A percentile compares a stretch with the other conserved stretches of the same genome.
Evolutionary conservation across 345 rosid species (phyloP).

Genomic region (Psidium guajava): DNA sequence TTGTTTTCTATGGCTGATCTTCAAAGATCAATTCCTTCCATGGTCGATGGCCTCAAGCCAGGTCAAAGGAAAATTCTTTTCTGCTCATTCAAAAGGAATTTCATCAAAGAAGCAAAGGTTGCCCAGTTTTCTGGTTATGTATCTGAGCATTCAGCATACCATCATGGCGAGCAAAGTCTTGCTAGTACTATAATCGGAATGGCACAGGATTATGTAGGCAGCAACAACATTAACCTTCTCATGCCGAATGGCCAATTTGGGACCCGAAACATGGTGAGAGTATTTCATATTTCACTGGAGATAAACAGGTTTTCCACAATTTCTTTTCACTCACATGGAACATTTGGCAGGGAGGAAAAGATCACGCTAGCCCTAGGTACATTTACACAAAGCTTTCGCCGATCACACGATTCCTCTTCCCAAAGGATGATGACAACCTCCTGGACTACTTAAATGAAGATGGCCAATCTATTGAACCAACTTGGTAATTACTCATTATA

Average conservation of each 20-base stretch:
- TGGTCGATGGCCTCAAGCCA: conserved; percentile 96
- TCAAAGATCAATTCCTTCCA: conserved; percentile 91
- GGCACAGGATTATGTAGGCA: conserved; percentile 96
- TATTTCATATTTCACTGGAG: background rate
- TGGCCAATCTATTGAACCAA: conserved; percentile 77
- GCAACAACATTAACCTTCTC: conserved; percentile 87
- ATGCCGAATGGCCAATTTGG: conserved; percentile 83
- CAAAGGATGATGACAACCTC: conserved; percentile 80
- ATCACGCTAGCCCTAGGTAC: conserved; percentile 90
- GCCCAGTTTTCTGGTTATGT: conserved; percentile 87
- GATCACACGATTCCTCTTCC: conserved; percentile 59
- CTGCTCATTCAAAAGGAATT: conserved; percentile 76
- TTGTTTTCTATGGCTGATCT: conserved; percentile 95
- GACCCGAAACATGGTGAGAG: conserved; percentile 56
- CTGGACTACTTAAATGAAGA: conserved; percentile 86
- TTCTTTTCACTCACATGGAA: background rate
- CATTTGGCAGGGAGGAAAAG: conserved; percentile 78
- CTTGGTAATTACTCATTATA: conserved; percentile 37
- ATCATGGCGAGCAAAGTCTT: conserved; percentile 96
- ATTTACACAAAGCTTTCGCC: conserved; percentile 65
- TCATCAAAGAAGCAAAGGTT: conserved; percentile 62
- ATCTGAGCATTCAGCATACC: conserved; percentile 89
- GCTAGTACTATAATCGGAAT: conserved; percentile 70
- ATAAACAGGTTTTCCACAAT: background rate
- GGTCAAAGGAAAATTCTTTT: conserved; percentile 96